Base-by-base conservation (phyloP, 805 yeast species). In the Wickerhamiella slavikovae region DNA sequence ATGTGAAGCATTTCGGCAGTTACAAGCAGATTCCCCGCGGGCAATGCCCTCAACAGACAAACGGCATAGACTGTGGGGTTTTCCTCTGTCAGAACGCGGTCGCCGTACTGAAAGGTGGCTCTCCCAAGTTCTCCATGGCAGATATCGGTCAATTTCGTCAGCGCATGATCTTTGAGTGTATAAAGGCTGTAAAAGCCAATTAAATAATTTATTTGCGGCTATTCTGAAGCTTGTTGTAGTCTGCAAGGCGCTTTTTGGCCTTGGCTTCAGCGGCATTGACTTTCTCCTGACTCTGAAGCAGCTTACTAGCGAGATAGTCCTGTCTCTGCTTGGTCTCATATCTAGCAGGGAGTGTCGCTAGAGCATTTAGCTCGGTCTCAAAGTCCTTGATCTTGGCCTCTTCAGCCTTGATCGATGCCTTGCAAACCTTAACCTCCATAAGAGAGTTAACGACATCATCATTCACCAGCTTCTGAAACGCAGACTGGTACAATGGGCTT, bases 11-110 rank as follows among this genome's bases (percentile, higher is more conserved):
- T 9, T 58, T 59, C 5, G 36, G 46, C 21, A 55, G 53, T 13
- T 44, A 40, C 32, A 13, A 22, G 24, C 23, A 28, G 8, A 31
- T 26, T 9, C 41, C 42, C 22, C 26, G 47, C 3, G 36, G 48
- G 2, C 46, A 52, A n/a, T 61, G 83, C 25, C 96, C 98, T 1
- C 78, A 73, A 39, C 98, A 89, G 47, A 57, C 61, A 17, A 89
- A 89, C 45, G 95, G 95, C 0, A 78, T 48, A 40, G 98, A 89
- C 50, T 89, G 98, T 56, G 98, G 98, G 5, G 92, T 85, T 2
- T 89, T 83, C 45, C 66, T 91, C 2, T 75, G 95, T 49, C 67
- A 82, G 32, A 73, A 71, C 27, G 78, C 77, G 1, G 64, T 68
- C 28, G 71, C 62, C 27, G 41, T 79, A 24, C 53, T 83, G 0